phyloP scores from a whole-genome alignment of 2,329 filamentous ascomycete species.

The Colletotrichum camelliae region DNA sequence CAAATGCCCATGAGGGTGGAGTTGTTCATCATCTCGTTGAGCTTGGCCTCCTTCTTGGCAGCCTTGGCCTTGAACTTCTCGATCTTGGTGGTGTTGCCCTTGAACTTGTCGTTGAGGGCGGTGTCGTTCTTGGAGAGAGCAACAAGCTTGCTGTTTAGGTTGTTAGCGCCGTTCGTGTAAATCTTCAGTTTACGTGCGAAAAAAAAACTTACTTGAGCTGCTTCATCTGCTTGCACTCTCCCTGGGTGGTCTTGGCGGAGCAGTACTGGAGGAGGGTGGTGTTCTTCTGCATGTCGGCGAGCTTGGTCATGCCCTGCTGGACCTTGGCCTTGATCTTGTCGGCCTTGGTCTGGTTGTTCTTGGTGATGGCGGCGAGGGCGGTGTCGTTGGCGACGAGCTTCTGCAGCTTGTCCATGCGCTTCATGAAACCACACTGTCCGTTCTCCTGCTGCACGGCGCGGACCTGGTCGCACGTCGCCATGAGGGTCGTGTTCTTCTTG shows the following conservation, averaged over 20 bases:
- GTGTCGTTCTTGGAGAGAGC: slow-evolving; percentile 24
- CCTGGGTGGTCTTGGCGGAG: slow-evolving; percentile 1
- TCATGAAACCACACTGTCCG: slow-evolving; percentile 33
- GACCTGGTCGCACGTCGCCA: slow-evolving; percentile 36
- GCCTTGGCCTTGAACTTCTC: slow-evolving; percentile 35
- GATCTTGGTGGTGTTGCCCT: slow-evolving; percentile 39
- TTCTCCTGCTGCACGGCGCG: slow-evolving; percentile 32
- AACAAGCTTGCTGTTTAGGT: slow-evolving; percentile 2
- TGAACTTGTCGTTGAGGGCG: slow-evolving; percentile 33
- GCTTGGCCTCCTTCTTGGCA: slow-evolving; percentile 16
- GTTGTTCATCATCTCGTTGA: slow-evolving; percentile 34
- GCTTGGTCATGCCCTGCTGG: slow-evolving; percentile 17
- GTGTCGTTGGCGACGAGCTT: slow-evolving; percentile 31
- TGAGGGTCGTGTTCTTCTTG: slow-evolving; percentile 38
- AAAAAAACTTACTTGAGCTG: not conserved
- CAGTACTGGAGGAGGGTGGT: slow-evolving; percentile 13
- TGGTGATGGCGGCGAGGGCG: slow-evolving; percentile 24
- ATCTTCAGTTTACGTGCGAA: not conserved
- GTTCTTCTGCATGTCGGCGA: slow-evolving; percentile 15
- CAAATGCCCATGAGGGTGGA: slow-evolving; percentile 33
- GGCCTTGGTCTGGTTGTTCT: slow-evolving; percentile 34
- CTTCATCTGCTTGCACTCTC: slow-evolving; percentile 17
- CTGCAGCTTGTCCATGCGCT: slow-evolving; percentile 28
- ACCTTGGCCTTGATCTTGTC: slow-evolving; percentile 29
- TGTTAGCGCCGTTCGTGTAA: not conserved